Base-by-base conservation (phyloP, 768 basidiomycete species). In the Butyriboletus loyo region DNA sequence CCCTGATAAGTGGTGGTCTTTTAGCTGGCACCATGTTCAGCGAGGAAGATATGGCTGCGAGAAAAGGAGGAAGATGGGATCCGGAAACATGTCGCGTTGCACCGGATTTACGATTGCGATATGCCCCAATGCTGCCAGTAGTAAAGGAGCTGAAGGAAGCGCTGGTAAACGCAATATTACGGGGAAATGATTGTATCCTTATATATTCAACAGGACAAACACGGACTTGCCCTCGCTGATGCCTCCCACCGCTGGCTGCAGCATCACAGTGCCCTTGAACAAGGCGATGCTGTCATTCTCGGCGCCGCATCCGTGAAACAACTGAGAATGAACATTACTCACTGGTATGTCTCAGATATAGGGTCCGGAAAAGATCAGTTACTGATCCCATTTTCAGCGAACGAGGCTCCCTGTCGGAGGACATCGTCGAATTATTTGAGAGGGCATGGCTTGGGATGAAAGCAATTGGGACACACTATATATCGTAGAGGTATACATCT, bases 271-370 rank as follows among this genome's bases (percentile, higher is more conserved):
- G 43, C 17, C 3, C 51, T 58, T n/a, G 41, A 50, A 49, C 46
- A 54, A 38, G 62, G 41, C 5, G 61, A 72, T 56, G 60, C 53
- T 36, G 62, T 76, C 58, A 66, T 77, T 50, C 65, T 78, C 49
- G 73, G 74, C 14, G 74, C 73, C 10, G 58, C 66, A 43, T 66
- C 62, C 5, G 55, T 64, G 45, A 57, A 62, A 46, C 74, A 77
- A 37, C 56, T 78, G 28, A 72, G 74, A 62, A 58, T 54, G 35
- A 57, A 57, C 44, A 47, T 58, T 3, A 30, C 9, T 11, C 28
- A 54, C 2, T 53, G 52, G 58, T 57, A 52, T 50, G 57, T 63
- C 48, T 55, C 50, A 46, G 28, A 52, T 14, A 27, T 34, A 3
- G 9, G 10, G 7, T n/a, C 14, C 25, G 39, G 43, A 36, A 22